Percentiles rank a stretch among this genome's conserved stretches.
phyloP scores from a whole-genome alignment of 2,329 filamentous ascomycete genomes.

The Ilyonectria mors-panacis region DNA sequence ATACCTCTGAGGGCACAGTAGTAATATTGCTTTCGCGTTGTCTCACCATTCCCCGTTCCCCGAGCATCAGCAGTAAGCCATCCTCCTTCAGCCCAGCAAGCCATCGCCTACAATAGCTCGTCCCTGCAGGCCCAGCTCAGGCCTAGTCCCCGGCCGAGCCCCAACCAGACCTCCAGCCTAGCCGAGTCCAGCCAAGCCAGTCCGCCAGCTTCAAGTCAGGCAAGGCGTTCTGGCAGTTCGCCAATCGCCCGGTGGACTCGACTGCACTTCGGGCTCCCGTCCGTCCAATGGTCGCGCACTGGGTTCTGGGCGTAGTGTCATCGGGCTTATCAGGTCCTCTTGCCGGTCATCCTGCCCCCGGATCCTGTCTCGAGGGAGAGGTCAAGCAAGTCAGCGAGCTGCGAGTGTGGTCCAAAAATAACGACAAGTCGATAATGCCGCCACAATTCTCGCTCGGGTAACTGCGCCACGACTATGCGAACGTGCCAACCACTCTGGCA shows the following conservation, averaged over 20 bases:
- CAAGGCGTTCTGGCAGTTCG: constrained; percentile 33
- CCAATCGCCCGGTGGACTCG: constrained; percentile 25
- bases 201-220: constrained; percentile 32
- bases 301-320: not conserved
- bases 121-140: constrained; percentile 21
- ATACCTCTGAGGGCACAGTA: not conserved
- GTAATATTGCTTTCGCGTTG: constrained; percentile 14
- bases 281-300: not conserved
- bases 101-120: constrained; percentile 8
- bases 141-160: constrained; percentile 40
- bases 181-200: constrained; percentile 39
- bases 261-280: not conserved
- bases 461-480: constrained; percentile 6
- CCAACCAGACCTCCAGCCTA: constrained; percentile 42
- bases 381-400: not conserved
- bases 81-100: constrained; percentile 29
- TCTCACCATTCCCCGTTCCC: constrained; percentile 2
- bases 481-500: not conserved
- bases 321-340: constrained; percentile 2
- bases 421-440: not conserved
- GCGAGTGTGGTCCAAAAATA: not conserved
- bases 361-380: not conserved
- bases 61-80: constrained; percentile 14
- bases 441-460: not conserved
- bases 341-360: not conserved